Base-by-base conservation (phyloP, 2,329 filamentous ascomycete species). In the Lecanicillium sp. region DNA sequence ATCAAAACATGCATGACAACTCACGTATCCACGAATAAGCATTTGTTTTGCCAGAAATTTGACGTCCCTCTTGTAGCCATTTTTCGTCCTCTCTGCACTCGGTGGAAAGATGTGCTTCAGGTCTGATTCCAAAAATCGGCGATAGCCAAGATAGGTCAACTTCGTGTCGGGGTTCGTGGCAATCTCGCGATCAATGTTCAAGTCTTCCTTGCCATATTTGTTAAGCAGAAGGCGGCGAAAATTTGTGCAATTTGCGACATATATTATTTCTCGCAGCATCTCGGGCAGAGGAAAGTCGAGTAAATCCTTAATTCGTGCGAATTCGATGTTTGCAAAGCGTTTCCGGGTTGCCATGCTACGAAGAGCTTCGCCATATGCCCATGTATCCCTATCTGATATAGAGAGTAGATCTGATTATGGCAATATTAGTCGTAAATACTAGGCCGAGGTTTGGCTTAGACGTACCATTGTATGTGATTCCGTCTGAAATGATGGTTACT, bases 401-500 rank as follows among this genome's bases (percentile, higher is more conserved):
- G 64, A 58, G 12, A 74, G 49, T 1, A 74, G 51, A 32, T 73
- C 69, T 71, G 28, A n/a, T n/a, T n/a, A n/a, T n/a, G n/a, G n/a
- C n/a, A n/a, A n/a, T n/a, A n/a, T n/a, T n/a, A n/a, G n/a, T n/a
- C n/a, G n/a, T n/a, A n/a, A n/a, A n/a, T n/a, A n/a, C n/a, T n/a
- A n/a, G n/a, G n/a, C n/a, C n/a, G n/a, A n/a, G n/a, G n/a, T n/a
- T n/a, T n/a, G n/a, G n/a, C n/a, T n/a, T 20, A 5, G 18, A 49
- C 54, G 18, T 47, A 70, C 69, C 71, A 41, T 73, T 75, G 32
- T 74, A 75, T 1, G 69, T 65, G 13, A 75, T 56, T 0, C 71
- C 71, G 46, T 75, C 71, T 0, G 71, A 73, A 9, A 70, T 61
- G 28, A 75, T 72, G 14, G 60, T 63, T 2, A 52, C 41, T 9